A percentile compares a stretch with the other conserved stretches of the same genome.
phyloP scores from a whole-genome alignment of 805 yeast genomes.

The Torulaspora microellipsoides region DNA sequence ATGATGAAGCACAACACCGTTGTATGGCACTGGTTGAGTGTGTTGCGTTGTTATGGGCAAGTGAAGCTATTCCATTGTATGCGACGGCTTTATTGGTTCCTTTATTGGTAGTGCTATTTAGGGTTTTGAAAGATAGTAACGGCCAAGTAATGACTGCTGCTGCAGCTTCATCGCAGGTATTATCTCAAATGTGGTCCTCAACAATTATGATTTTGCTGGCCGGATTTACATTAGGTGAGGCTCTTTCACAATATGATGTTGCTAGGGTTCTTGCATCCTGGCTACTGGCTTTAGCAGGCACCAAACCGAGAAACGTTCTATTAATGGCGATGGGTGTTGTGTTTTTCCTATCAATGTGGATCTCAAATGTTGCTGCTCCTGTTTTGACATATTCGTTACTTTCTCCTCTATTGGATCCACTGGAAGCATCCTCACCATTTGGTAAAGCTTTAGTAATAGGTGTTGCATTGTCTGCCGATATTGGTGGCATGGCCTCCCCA shows the following conservation, averaged over 20 bases:
- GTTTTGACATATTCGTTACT: constrained; percentile 84
- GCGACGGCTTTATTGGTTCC: constrained; percentile 89
- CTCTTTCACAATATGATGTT: constrained; percentile 80
- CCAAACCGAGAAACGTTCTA: constrained; percentile 71
- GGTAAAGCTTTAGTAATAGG: constrained; percentile 84
- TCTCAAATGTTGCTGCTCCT: constrained; percentile 94
- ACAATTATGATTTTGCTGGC: constrained; percentile 85
- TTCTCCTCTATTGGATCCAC: constrained; percentile 76
- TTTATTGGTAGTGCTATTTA: constrained; percentile 63
- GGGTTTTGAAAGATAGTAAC: constrained; percentile 51
- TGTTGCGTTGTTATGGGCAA: constrained; percentile 81
- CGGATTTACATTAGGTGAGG: constrained; percentile 92
- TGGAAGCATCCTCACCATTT: constrained; percentile 72
- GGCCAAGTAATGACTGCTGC: constrained; percentile 58
- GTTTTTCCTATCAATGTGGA: constrained; percentile 87
- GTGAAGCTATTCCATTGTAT: constrained; percentile 88
- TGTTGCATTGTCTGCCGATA: constrained; percentile 84
- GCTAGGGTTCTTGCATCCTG: constrained; percentile 88
- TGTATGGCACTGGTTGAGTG: constrained; percentile 64
- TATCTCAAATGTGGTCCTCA: constrained; percentile 89
- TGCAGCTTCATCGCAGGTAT: constrained; percentile 62
- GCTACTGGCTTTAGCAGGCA: constrained; percentile 74
- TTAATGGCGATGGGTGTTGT: constrained; percentile 81
- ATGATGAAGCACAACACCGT: constrained; percentile 56
- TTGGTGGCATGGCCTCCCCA: constrained; percentile 96